Base-by-base conservation (phyloP, 495 filamentous ascomycete species). In the Penicillium simplicissimum region DNA sequence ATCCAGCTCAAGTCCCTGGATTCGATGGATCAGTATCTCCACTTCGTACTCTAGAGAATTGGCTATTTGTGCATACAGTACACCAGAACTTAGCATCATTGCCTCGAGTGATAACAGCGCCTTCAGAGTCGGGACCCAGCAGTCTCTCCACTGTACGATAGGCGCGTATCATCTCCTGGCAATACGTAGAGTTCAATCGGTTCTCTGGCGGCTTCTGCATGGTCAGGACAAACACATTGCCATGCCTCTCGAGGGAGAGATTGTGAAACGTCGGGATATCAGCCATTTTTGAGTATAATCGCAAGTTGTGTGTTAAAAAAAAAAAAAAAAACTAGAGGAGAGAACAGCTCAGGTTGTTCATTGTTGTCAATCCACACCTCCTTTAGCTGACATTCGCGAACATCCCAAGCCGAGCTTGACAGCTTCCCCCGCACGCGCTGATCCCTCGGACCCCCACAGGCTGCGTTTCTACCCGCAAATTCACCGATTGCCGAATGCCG, bases 51-150 rank as follows among this genome's bases (percentile, higher is more conserved):
- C 14, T 15, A 34, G 23, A 6, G 5, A 52, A 1, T 31, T 21
- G 10, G 43, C 21, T 6, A 14, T 8, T 4, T 2, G 10, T 11
- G 14, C 67, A 28, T 61, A 74, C 72, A 33, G 81, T 83, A 55
- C 79, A 82, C 77, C 77, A 83, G 57, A 82, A 83, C 56, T 83
- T 83, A 4, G 74, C 67, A 71, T 82, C 79, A 49, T 65, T 78
- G 0, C 79, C 79, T 33, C 71, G 69, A 3, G 77, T 81, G 25
- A 83, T 77, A 4, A 83, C 79, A 33, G 76, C 76, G 0, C 80
- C 80, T 55, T 79, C 77, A 7, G 71, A 71, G 23, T 76, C 68
- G 0, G 77, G 62, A 2, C 76, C 76, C n/a, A 81, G 59, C 0
- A 71, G 66, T 8, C 48, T 69, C 54, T 81, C 74, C 15, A 81